A percentile compares a stretch with the other conserved stretches of the same genome.
phyloP scores from a whole-genome alignment of 257 asterid species.

The Capsicum rhomboideum region DNA sequence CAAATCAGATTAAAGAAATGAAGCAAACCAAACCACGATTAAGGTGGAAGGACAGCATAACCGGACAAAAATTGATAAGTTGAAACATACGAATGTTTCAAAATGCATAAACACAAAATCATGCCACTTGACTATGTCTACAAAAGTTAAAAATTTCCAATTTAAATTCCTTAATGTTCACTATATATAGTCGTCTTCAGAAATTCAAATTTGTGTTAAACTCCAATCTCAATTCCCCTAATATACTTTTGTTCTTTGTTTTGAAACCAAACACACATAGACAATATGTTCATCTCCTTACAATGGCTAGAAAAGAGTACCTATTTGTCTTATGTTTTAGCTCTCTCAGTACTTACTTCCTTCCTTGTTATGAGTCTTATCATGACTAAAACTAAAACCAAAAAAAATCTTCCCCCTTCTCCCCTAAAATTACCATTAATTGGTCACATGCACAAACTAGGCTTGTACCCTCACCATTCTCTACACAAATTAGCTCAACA shows the following conservation, averaged over 20 bases:
- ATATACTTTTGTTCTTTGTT: not conserved
- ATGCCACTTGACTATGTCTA: not conserved
- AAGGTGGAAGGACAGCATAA: not conserved
- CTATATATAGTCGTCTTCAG: not conserved
- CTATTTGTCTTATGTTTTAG: not conserved
- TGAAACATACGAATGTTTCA: not conserved
- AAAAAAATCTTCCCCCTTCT: conserved; percentile 27
- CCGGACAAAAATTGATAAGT: not conserved
- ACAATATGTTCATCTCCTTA: not conserved
- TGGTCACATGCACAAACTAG: conserved; percentile 43
- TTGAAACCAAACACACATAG: not conserved
- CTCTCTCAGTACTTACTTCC: conserved; percentile 1
- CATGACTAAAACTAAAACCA: not conserved
- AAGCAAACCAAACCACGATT: not conserved
- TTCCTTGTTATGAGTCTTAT: conserved; percentile 7
- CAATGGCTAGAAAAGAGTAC: not conserved
- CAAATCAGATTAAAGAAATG: not conserved
- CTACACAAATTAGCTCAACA: conserved; percentile 19
- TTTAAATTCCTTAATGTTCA: not conserved
- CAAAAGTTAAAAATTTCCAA: not conserved
- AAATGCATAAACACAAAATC: not conserved
- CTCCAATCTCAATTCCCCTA: not conserved
- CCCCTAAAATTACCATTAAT: conserved; percentile 33
- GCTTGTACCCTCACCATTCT: conserved; percentile 30
- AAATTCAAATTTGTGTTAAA: not conserved